Percentiles rank a stretch among this genome's conserved stretches.
Conservation (phyloP, 2,329 filamentous ascomycete genomes). For the Sclerotinia sclerotiorum region DNA sequence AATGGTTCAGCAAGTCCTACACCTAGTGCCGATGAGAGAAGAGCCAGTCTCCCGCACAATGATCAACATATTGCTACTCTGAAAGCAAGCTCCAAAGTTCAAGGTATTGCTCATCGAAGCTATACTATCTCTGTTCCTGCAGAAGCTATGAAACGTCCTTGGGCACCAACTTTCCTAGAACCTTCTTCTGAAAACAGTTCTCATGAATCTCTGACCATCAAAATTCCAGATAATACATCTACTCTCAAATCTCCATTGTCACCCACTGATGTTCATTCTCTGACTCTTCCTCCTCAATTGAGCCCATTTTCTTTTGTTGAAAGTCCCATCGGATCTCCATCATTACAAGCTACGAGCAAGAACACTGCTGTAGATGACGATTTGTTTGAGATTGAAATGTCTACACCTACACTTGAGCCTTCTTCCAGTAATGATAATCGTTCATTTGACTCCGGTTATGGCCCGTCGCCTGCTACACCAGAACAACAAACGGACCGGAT, state of each 20-base stretch:
- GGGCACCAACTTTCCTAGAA: slow-evolving; percentile 20
- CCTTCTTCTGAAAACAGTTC: background rate
- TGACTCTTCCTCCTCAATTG: slow-evolving; percentile 34
- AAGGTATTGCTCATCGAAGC: slow-evolving; percentile 29
- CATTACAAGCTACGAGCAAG: slow-evolving; percentile 50
- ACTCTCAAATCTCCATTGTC: slow-evolving; percentile 6
- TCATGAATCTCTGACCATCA: slow-evolving; percentile 21
- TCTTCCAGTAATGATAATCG: slow-evolving; percentile 20
- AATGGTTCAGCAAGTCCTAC: slow-evolving; percentile 57
- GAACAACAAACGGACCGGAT: background rate
- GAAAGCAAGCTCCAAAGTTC: slow-evolving; percentile 23
- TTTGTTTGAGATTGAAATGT: slow-evolving; percentile 44
- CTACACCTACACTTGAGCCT: slow-evolving; percentile 26
- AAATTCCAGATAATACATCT: slow-evolving; percentile 8
- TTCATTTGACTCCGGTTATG: slow-evolving; percentile 36
- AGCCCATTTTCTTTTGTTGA: slow-evolving; percentile 43
- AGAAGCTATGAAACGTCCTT: slow-evolving; percentile 29
- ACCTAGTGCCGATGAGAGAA: slow-evolving; percentile 42
- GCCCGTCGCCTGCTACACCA: slow-evolving; percentile 20
- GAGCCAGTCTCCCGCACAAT: slow-evolving; percentile 22
- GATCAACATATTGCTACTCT: slow-evolving; percentile 3
- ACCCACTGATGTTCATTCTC: slow-evolving; percentile 25
- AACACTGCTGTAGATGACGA: slow-evolving; percentile 50
- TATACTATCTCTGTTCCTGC: slow-evolving; percentile 31
- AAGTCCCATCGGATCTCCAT: slow-evolving; percentile 38